phyloP scores from a whole-genome alignment of 1,139 yeast species.

The Candida frijolesensis region DNA sequence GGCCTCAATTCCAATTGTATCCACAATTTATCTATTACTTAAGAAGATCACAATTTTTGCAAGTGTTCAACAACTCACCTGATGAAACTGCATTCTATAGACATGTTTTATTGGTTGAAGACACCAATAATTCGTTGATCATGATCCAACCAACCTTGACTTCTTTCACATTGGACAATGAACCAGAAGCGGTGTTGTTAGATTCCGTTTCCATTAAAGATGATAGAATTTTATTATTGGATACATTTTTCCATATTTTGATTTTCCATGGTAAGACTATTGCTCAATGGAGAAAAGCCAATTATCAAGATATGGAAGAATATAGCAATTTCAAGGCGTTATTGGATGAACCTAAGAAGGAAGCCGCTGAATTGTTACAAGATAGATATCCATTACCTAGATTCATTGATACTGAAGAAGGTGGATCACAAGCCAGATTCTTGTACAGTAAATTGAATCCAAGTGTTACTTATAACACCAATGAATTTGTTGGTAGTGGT shows the following conservation, averaged over 20 bases:
- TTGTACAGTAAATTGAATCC: slow-evolving; percentile 93
- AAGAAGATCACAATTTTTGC: slow-evolving; percentile 94
- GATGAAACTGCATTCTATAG: slow-evolving; percentile 98
- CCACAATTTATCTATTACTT: slow-evolving; percentile 96
- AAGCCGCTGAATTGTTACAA: slow-evolving; percentile 86
- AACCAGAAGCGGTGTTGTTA: slow-evolving; percentile 90
- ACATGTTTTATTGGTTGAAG: slow-evolving; percentile 89
- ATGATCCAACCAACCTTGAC: slow-evolving; percentile 97
- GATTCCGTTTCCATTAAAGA: slow-evolving; percentile 93
- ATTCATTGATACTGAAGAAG: slow-evolving; percentile 92
- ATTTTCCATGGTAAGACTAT: slow-evolving; percentile 94
- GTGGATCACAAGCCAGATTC: slow-evolving; percentile 98
- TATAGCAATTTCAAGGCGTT: slow-evolving; percentile 85
- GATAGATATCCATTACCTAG: slow-evolving; percentile 98
- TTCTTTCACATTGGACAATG: slow-evolving; percentile 75
- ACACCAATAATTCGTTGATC: slow-evolving; percentile 87
- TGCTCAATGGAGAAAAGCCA: slow-evolving; percentile 95
- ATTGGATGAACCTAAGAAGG: slow-evolving; percentile 86
- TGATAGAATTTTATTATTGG: slow-evolving; percentile 83
- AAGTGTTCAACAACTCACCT: slow-evolving; percentile 96
- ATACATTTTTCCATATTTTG: slow-evolving; percentile 94
- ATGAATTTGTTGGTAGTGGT: slow-evolving; percentile 47
- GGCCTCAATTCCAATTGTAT: slow-evolving; percentile 55
- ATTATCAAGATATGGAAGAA: slow-evolving; percentile 89
- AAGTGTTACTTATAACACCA: slow-evolving; percentile 74